Evolutionary conservation across 176 grass and related monocot species (phyloP).

Genomic region (Avena eriantha): DNA sequence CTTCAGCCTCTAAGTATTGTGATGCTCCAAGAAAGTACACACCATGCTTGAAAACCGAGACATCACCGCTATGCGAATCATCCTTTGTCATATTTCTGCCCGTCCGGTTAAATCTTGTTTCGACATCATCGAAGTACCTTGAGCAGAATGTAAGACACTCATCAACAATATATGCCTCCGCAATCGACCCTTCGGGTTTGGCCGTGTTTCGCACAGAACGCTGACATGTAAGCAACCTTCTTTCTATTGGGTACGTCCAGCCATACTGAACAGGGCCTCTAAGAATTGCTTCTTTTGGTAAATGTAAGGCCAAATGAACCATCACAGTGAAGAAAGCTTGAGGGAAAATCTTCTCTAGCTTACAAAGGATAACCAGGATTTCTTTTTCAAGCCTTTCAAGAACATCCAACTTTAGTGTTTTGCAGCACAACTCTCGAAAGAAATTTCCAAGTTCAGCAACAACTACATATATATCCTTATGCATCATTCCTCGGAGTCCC

Average conservation of each 20-base stretch:
- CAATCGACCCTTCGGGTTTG: not conserved
- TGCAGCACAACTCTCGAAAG: not conserved
- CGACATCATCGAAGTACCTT: conserved; percentile 13
- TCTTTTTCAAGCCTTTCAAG: too few species aligned
- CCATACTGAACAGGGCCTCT: too few species aligned
- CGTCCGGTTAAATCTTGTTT: not conserved
- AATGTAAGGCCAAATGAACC: too few species aligned
- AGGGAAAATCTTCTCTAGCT: too few species aligned
- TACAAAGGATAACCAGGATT: too few species aligned
- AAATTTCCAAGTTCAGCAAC: not conserved
- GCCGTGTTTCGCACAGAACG: not conserved
- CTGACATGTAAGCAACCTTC: not conserved
- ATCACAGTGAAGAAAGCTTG: too few species aligned
- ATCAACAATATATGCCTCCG: not conserved
- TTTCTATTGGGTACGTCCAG: too few species aligned
- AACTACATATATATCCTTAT: not conserved
- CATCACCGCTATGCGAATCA: not conserved
- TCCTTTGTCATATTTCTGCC: not conserved
- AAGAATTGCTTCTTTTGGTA: too few species aligned
- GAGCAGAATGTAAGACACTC: conserved; percentile 12
- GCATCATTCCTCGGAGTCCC: not conserved
- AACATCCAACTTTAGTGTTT: not conserved
- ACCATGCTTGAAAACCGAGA: not conserved
- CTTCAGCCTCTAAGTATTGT: not conserved
- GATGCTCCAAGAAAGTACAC: not conserved